Percentiles rank a stretch among this genome's conserved stretches.
Conservation (phyloP, 352 stramenopile genomes). For the Globisporangium ultimum region DNA sequence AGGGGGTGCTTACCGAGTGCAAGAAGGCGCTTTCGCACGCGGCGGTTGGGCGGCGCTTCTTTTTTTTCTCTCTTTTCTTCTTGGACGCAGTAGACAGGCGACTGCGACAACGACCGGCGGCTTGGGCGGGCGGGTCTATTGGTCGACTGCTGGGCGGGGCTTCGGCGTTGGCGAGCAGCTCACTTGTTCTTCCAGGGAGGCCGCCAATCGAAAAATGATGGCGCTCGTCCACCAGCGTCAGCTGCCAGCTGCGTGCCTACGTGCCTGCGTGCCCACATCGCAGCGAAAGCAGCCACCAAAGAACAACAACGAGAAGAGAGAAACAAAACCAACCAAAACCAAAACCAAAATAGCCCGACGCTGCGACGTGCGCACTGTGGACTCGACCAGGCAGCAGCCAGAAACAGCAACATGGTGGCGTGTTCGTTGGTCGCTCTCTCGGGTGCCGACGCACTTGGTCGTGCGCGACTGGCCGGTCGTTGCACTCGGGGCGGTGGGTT, state of each 20-base stretch:
- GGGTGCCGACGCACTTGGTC: slow-evolving; percentile 4
- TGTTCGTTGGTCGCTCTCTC: not conserved
- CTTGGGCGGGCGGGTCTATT: not conserved
- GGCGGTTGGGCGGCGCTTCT: not conserved
- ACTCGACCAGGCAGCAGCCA: not conserved
- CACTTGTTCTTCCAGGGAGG: slow-evolving; percentile 3
- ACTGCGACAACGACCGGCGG: slow-evolving; percentile 1
- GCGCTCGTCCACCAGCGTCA: slow-evolving; percentile 9
- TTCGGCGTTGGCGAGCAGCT: not conserved
- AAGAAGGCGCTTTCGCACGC: not conserved
- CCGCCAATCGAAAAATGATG: slow-evolving; percentile 22
- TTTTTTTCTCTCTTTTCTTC: slow-evolving; percentile 1
- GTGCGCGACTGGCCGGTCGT: slow-evolving; percentile 4
- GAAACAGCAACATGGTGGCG: not conserved
- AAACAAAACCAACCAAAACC: slow-evolving; percentile 5
- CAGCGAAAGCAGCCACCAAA: slow-evolving; percentile 1
- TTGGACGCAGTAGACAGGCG: not conserved
- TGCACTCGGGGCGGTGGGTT: slow-evolving; percentile 4
- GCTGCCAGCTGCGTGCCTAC: too few relatives aligned
- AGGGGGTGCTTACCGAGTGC: not conserved
- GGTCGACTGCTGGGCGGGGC: too few relatives aligned
- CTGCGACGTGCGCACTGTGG: slow-evolving; percentile 1
- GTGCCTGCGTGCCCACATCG: too few relatives aligned
- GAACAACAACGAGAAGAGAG: not conserved
- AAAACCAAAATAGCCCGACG: slow-evolving; percentile 10